Percentiles rank a stretch among this genome's conserved stretches.
These are phyloP conservation scores for Amanita polypyramis DNA, from an alignment of 768 basidiomycete species.

Conservation along the genomic window DNA sequence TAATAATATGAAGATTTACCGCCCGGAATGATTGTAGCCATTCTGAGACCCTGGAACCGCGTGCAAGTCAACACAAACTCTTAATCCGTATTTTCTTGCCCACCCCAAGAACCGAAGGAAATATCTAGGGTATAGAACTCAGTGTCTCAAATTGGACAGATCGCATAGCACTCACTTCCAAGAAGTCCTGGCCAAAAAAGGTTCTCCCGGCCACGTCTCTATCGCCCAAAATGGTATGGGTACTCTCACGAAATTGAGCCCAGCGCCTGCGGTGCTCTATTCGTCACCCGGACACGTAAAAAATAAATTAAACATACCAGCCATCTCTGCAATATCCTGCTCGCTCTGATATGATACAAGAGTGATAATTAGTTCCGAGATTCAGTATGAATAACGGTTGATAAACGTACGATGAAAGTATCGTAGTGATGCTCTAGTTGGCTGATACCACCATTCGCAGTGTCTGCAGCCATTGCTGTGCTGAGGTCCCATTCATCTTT, in stretches of 20 bases:
- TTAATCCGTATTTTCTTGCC: slow-evolving; percentile 85
- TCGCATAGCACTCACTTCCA: slow-evolving; percentile 45
- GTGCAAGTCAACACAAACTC: slow-evolving; percentile 75
- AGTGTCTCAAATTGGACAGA: neutral
- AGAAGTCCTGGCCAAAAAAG: slow-evolving; percentile 60
- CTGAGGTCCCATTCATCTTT: slow-evolving; percentile 65
- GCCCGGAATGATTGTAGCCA: slow-evolving; percentile 60
- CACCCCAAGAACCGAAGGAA: slow-evolving; percentile 67
- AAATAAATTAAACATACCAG: slow-evolving; percentile 23
- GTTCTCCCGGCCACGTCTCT: slow-evolving; percentile 64
- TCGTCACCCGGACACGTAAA: neutral
- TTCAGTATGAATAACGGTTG: neutral
- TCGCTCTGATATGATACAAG: slow-evolving; percentile 46
- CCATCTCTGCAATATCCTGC: slow-evolving; percentile 78
- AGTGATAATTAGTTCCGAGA: neutral
- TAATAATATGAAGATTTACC: slow-evolving; percentile 10
- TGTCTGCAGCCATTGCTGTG: slow-evolving; percentile 53
- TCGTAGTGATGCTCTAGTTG: slow-evolving; percentile 70
- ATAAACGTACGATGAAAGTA: slow-evolving; percentile 62
- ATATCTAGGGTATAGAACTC: slow-evolving; percentile 32
- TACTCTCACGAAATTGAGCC: slow-evolving; percentile 75
- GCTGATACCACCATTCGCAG: slow-evolving; percentile 37
- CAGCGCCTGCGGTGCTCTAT: slow-evolving; percentile 36
- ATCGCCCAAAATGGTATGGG: slow-evolving; percentile 85
- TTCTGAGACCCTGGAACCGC: slow-evolving; percentile 75